These are phyloP conservation scores for Coemansia sp. DNA, from an alignment of 192 early-diverging fungal species.

Conservation along the genomic window DNA sequence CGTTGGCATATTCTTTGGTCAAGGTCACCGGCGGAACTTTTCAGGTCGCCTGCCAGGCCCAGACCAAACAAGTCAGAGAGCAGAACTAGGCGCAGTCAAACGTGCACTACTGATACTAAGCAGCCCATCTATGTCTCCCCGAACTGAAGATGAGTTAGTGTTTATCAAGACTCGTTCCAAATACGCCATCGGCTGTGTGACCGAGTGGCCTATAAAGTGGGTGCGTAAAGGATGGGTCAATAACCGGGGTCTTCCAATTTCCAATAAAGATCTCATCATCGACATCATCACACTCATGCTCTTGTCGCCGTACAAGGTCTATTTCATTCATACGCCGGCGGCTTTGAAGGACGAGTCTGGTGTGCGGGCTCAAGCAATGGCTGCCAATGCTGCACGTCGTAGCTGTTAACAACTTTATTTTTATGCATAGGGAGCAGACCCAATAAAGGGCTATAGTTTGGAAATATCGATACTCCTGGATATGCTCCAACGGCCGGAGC, in stretches of 20 bases:
- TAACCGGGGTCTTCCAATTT: neutral
- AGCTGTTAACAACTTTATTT: neutral
- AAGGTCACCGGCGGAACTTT: neutral
- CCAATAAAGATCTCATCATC: neutral
- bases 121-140: neutral
- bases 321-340: neutral
- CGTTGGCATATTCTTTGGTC: neutral
- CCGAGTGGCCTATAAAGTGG: neutral
- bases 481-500: conserved; percentile 24
- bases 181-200: conserved; percentile 2
- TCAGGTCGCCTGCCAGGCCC: neutral
- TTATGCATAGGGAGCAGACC: neutral
- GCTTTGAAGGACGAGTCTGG: neutral
- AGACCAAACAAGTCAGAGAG: neutral
- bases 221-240: neutral
- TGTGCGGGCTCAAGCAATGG: neutral
- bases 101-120: neutral
- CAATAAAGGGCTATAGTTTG: neutral
- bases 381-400: neutral
- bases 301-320: neutral
- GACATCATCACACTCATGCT: conserved; percentile 2
- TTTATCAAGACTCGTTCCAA: neutral
- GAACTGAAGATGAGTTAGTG: neutral
- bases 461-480: neutral
- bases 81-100: neutral